These are phyloP conservation scores for Colletotrichum melonis DNA, from an alignment of 2,329 filamentous ascomycete species.

Conservation along the genomic window DNA sequence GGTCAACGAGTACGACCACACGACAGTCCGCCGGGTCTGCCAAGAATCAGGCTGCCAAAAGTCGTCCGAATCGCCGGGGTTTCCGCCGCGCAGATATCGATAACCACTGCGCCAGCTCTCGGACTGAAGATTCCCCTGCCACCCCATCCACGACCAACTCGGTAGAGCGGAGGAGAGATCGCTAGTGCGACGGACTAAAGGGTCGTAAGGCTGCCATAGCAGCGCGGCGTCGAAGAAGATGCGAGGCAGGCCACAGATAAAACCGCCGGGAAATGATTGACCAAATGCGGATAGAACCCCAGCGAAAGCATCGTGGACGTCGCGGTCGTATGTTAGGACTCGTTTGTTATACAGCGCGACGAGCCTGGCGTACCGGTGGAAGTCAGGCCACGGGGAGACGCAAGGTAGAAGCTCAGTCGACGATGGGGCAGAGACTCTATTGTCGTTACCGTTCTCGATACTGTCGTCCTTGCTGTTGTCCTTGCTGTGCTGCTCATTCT, in stretches of 20 bases:
- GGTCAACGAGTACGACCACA: neutral
- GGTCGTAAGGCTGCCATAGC: neutral
- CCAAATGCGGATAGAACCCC: neutral
- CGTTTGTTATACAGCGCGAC: neutral
- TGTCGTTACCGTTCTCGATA: too few relatives aligned
- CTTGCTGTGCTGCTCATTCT: neutral
- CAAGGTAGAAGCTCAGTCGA: neutral
- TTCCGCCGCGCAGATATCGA: neutral
- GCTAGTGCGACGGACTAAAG: too few relatives aligned
- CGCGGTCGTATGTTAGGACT: neutral
- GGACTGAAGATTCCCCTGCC: neutral
- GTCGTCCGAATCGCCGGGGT: neutral
- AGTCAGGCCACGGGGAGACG: neutral
- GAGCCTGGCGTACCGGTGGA: neutral
- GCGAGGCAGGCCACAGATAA: neutral
- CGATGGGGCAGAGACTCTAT: neutral
- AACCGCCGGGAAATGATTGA: neutral
- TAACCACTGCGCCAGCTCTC: neutral
- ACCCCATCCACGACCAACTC: neutral
- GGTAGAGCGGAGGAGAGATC: neutral
- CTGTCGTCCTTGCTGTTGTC: too few relatives aligned
- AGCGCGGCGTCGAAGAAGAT: neutral
- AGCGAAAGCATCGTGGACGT: neutral
- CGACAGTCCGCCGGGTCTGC: neutral
- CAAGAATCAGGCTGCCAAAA: neutral